These are phyloP conservation scores for Erodium trifolium DNA, from an alignment of 441 rosid species.

Conservation along the genomic window DNA sequence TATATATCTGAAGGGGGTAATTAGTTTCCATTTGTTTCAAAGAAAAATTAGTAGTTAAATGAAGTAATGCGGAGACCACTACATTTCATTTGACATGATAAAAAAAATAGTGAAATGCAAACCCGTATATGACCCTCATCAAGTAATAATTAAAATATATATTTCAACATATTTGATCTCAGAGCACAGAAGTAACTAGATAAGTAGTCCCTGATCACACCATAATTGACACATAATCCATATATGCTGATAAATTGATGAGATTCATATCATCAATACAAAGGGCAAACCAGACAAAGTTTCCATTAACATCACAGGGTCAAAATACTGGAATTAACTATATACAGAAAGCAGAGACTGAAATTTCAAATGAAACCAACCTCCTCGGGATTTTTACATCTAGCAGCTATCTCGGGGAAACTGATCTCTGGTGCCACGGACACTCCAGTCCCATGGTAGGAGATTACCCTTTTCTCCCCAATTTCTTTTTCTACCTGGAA, in stretches of 20 bases:
- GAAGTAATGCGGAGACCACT: neutral
- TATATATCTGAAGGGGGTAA: neutral
- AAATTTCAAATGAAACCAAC: constrained; percentile 30
- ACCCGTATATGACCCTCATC: neutral
- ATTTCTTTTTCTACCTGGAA: constrained; percentile 88
- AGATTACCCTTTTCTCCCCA: constrained; percentile 71
- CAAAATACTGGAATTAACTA: neutral
- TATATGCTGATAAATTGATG: too few relatives aligned
- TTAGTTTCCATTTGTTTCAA: neutral
- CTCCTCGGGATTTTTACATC: constrained; percentile 57
- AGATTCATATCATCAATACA: neutral
- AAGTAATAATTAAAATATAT: neutral
- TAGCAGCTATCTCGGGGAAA: constrained; percentile 43
- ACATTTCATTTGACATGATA: neutral
- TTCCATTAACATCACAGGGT: neutral
- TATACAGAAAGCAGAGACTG: neutral
- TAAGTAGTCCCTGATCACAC: neutral
- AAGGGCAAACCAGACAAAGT: neutral
- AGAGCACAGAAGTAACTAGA: neutral
- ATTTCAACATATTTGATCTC: neutral
- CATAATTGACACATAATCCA: neutral
- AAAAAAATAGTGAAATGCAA: neutral
- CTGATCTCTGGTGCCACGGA: constrained; percentile 58
- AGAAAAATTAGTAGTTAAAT: neutral
- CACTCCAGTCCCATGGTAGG: constrained; percentile 64